These are phyloP conservation scores for Fonsecaea multimorphosa DNA, from an alignment of 2,329 filamentous ascomycete species.

Conservation along the genomic window DNA sequence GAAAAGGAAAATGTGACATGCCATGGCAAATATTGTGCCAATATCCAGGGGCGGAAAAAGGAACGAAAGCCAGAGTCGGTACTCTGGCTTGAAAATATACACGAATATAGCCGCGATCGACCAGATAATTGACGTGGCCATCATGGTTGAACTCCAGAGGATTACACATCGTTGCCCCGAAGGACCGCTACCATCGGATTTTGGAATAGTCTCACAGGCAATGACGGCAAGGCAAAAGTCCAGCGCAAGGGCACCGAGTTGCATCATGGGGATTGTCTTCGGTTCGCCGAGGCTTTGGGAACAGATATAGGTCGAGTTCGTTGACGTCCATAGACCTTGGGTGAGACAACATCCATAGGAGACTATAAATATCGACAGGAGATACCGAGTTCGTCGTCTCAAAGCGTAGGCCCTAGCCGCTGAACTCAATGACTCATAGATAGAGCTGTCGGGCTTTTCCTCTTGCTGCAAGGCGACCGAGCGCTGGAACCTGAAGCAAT, in stretches of 20 bases:
- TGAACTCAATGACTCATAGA: constrained; percentile 39
- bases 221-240: constrained; percentile 51
- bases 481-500: constrained; percentile 46
- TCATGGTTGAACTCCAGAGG: constrained; percentile 35
- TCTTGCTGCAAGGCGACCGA: constrained; percentile 39
- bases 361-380: constrained; percentile 49
- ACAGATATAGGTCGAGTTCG: constrained; percentile 58
- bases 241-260: constrained; percentile 47
- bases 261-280: constrained; percentile 46
- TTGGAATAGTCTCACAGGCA: constrained; percentile 30
- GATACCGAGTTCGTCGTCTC: constrained; percentile 46
- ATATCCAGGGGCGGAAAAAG: constrained; percentile 44
- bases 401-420: constrained; percentile 38
- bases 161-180: constrained; percentile 30
- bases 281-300: constrained; percentile 47
- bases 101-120: constrained; percentile 45
- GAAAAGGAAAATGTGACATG: constrained; percentile 46
- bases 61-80: constrained; percentile 48
- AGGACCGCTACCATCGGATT: constrained; percentile 22
- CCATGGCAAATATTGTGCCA: constrained; percentile 45
- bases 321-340: constrained; percentile 45
- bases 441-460: constrained; percentile 27
- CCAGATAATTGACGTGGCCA: constrained; percentile 45
- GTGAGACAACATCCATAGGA: constrained; percentile 48
- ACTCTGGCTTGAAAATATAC: constrained; percentile 46